Percentiles rank a stretch among this genome's conserved stretches.
These are phyloP conservation scores for Claviceps pazoutovae DNA, from an alignment of 2,329 filamentous ascomycete species.

Conservation along the genomic window DNA sequence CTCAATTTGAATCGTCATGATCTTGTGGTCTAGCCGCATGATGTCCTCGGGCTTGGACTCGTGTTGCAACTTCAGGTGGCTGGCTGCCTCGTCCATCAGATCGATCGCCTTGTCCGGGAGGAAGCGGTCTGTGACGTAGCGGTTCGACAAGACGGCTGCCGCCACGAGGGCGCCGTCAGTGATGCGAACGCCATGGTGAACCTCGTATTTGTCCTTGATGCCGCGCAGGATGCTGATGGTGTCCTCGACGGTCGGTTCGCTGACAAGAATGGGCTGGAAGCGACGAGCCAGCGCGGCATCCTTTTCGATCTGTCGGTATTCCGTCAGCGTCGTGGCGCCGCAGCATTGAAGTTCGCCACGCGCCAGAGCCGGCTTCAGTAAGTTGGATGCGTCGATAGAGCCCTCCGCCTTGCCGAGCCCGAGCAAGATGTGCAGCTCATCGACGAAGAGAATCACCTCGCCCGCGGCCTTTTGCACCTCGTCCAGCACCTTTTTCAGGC, in stretches of 20 bases:
- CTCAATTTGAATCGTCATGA: conserved; percentile 96
- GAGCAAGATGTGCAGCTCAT: conserved; percentile 82
- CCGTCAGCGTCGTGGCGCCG: conserved; percentile 82
- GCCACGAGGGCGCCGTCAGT: conserved; percentile 86
- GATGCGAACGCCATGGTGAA: conserved; percentile 91
- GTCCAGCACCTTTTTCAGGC: conserved; percentile 77
- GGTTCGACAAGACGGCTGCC: conserved; percentile 81
- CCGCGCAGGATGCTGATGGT: conserved; percentile 91
- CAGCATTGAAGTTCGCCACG: conserved; percentile 90
- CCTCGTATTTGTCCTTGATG: conserved; percentile 95
- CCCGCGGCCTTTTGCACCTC: conserved; percentile 85
- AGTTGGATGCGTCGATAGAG: conserved; percentile 89
- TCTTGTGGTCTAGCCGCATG: conserved; percentile 79
- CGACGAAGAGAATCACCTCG: conserved; percentile 85
- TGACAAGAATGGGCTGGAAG: conserved; percentile 91
- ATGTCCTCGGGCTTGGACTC: conserved; percentile 96
- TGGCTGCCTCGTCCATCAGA: conserved; percentile 88
- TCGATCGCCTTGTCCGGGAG: conserved; percentile 96
- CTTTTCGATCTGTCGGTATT: conserved; percentile 91
- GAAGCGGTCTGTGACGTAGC: conserved; percentile 93
- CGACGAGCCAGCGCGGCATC: conserved; percentile 83
- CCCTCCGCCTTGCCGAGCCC: conserved; percentile 92
- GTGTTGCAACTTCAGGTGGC: conserved; percentile 78
- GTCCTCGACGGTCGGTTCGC: conserved; percentile 78
- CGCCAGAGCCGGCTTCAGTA: conserved; percentile 86